Conservation (phyloP, 345 rosid genomes). For the Eucalyptus coolabah region DNA sequence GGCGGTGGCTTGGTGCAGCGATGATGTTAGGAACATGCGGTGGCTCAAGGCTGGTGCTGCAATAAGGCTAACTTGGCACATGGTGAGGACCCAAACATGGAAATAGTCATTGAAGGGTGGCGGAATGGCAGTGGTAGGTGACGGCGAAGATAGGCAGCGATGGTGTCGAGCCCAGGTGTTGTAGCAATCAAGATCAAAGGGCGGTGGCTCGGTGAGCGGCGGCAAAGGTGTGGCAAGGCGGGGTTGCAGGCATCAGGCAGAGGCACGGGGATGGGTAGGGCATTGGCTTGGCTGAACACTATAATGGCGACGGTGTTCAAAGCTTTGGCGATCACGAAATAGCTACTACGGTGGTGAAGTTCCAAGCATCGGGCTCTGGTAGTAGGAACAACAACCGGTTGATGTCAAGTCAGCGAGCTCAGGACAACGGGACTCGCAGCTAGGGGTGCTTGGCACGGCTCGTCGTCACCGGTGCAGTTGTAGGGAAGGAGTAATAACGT, state of each 20-base stretch:
- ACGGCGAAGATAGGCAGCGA: fast-evolving
- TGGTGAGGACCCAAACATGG: fast-evolving
- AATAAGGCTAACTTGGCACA: fast-evolving
- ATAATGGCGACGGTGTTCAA: fast-evolving
- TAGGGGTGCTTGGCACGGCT: no score
- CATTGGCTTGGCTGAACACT: no score
- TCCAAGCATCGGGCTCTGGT: fast-evolving
- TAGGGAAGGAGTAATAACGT: fast-evolving
- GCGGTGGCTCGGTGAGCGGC: fast-evolving
- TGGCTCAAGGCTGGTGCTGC: no score
- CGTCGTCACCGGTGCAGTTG: fast-evolving
- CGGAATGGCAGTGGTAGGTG: fast-evolving
- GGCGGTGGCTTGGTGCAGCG: fast-evolving
- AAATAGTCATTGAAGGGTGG: fast-evolving
- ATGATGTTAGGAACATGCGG: fast-evolving
- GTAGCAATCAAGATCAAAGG: no score
- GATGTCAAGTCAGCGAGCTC: fast-evolving
- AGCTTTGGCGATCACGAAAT: fast-evolving
- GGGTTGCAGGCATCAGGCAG: fast-evolving
- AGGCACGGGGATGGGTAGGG: no score
- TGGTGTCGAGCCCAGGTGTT: fast-evolving
- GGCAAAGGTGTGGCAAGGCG: fast-evolving
- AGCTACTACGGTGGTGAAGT: fast-evolving
- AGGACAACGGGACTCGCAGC: fast-evolving
- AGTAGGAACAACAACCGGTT: fast-evolving